Conservation (phyloP, 768 basidiomycete genomes). For the Mycena alexandri region DNA sequence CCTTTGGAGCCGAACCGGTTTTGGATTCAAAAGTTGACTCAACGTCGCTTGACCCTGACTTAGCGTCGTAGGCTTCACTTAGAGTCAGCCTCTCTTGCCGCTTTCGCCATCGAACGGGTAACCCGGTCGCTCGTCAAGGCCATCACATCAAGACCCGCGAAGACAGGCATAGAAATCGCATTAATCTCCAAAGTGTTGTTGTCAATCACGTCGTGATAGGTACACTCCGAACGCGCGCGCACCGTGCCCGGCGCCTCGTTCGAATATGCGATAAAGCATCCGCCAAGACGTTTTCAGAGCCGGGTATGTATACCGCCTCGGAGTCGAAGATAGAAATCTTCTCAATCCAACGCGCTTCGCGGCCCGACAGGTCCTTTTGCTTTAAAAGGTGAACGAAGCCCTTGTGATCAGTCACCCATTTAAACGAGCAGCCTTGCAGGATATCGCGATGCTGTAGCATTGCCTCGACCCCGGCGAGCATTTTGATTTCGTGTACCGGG, state of each 20-base stretch:
- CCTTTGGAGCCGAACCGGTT: too few relatives aligned
- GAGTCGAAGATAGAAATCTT: constrained; percentile 9
- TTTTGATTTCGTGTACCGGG: not conserved
- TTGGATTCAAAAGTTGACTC: too few relatives aligned
- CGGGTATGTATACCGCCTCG: not conserved
- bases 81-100: too few relatives aligned
- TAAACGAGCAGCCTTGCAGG: not conserved
- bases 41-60: too few relatives aligned
- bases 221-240: not conserved
- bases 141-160: not conserved
- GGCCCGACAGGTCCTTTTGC: constrained; percentile 6
- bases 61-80: too few relatives aligned
- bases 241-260: not conserved
- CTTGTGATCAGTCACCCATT: not conserved
- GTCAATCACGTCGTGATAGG: not conserved
- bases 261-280: too few relatives aligned
- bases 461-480: not conserved
- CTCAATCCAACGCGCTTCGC: constrained; percentile 7
- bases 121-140: not conserved
- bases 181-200: not conserved
- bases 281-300: not conserved
- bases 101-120: not conserved
- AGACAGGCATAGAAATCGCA: constrained; percentile 2
- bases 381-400: not conserved
- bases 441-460: not conserved